Conservation (phyloP, 192 early-diverging fungal genomes). For the Coemansia sp. region DNA sequence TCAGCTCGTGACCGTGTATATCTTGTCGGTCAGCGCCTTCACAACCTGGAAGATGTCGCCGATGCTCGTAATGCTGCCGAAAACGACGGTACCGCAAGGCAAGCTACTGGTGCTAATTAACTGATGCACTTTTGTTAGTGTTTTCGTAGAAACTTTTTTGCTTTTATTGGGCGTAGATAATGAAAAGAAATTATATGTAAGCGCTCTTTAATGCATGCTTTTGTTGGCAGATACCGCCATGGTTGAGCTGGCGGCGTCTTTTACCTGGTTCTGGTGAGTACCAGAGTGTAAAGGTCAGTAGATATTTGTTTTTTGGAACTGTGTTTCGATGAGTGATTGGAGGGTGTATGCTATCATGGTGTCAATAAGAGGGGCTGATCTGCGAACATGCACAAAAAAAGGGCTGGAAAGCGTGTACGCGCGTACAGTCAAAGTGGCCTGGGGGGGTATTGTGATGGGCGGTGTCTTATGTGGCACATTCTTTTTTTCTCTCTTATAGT, state of each 20-base stretch:
- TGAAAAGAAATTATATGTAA: neutral
- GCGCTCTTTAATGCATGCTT: neutral
- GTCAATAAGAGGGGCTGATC: too few species aligned
- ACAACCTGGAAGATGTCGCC: constrained; percentile 64
- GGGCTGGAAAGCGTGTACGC: neutral
- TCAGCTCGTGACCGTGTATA: constrained; percentile 80
- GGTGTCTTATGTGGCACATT: neutral
- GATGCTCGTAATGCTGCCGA: neutral
- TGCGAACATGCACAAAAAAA: too few species aligned
- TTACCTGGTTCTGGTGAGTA: neutral
- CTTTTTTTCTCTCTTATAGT: neutral
- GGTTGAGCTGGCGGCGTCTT: neutral
- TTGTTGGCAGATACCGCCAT: neutral
- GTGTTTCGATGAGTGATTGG: too few species aligned
- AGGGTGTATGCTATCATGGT: too few species aligned
- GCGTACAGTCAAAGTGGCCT: neutral
- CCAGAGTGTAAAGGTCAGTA: neutral
- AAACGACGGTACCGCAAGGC: neutral
- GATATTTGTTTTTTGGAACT: too few species aligned
- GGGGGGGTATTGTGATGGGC: neutral
- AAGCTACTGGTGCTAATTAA: constrained; percentile 2
- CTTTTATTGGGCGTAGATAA: constrained; percentile 3
- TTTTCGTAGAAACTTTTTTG: constrained; percentile 1
- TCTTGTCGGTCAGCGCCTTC: constrained; percentile 78
- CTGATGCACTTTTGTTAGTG: neutral